phyloP scores from a whole-genome alignment of 345 rosid species.

The Psidium guajava region DNA sequence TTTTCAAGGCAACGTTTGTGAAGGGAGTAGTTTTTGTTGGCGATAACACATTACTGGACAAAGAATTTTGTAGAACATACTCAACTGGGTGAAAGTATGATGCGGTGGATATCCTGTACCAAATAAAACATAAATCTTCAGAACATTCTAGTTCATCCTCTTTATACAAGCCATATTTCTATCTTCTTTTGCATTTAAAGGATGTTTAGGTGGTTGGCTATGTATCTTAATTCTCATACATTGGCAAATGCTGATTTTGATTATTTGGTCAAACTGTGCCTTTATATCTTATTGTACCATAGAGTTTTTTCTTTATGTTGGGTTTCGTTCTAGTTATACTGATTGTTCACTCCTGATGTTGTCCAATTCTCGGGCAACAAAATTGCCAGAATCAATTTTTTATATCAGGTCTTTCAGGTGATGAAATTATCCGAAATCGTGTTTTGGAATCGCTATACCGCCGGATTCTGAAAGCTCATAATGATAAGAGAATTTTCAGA shows the following conservation, averaged over 20 bases:
- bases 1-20: neutral
- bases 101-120: neutral
- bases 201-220: neutral
- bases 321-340: neutral
- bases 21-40: neutral
- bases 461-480: constrained; percentile 76
- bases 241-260: neutral
- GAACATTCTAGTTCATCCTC: neutral
- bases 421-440: constrained; percentile 74
- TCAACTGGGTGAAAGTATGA: neutral
- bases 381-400: constrained; percentile 95
- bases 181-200: neutral
- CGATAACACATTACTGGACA: neutral
- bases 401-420: constrained; percentile 97
- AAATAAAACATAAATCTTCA: neutral
- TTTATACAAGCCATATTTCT: neutral
- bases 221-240: neutral
- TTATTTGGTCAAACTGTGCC: neutral
- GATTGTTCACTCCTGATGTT: constrained; percentile 21
- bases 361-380: constrained; percentile 23
- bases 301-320: neutral
- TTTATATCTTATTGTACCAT: neutral
- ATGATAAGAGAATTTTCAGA: constrained; percentile 77
- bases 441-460: constrained; percentile 78
- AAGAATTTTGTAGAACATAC: neutral